These are phyloP conservation scores for Kurtzmaniella quercitrusa DNA, from an alignment of 1,139 yeast species.

Conservation along the genomic window DNA sequence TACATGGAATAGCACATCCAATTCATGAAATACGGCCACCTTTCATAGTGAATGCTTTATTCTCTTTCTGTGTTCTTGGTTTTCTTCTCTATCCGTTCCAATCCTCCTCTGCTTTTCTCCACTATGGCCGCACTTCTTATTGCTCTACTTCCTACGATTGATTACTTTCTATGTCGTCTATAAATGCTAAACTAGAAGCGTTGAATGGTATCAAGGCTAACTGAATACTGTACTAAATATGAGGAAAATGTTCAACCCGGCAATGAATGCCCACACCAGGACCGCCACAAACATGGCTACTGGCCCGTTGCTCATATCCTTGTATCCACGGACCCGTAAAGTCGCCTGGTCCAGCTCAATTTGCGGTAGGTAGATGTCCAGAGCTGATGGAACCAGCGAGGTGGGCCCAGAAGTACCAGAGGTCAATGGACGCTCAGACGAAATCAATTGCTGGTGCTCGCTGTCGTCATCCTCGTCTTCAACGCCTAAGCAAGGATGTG, in stretches of 20 bases:
- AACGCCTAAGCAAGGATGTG: slow-evolving; percentile 46
- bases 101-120: too few relatives aligned
- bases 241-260: slow-evolving; percentile 48
- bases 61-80: too few relatives aligned
- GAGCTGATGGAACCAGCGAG: neutral
- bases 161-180: neutral
- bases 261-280: slow-evolving; percentile 48
- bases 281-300: slow-evolving; percentile 40
- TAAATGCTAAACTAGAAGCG: neutral
- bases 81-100: too few relatives aligned
- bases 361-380: neutral
- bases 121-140: too few relatives aligned
- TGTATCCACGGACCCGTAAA: slow-evolving; percentile 30
- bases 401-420: neutral
- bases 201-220: neutral
- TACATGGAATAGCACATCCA: too few relatives aligned
- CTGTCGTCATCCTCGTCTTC: slow-evolving; percentile 30
- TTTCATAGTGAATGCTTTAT: too few relatives aligned
- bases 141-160: neutral
- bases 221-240: slow-evolving; percentile 45
- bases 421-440: neutral
- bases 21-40: too few relatives aligned
- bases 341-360: slow-evolving; percentile 9
- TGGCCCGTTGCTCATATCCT: slow-evolving; percentile 53
- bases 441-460: slow-evolving; percentile 14